A percentile compares a stretch with the other conserved stretches of the same genome.
These are phyloP conservation scores for Leersia perrieri DNA, from an alignment of 176 grass and related monocot genomes.

Conservation along the genomic window DNA sequence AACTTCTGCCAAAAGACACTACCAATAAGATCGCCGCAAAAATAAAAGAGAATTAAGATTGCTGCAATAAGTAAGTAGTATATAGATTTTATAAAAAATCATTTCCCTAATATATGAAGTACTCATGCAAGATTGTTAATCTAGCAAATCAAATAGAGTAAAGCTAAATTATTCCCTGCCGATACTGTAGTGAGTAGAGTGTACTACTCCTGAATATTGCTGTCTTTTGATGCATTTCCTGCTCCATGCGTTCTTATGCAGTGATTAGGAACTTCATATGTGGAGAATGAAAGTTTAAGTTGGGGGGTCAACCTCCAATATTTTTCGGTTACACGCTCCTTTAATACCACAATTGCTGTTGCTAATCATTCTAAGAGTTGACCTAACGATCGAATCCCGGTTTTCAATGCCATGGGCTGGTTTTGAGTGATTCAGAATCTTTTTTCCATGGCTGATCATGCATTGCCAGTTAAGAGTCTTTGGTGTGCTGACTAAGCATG, in stretches of 20 bases:
- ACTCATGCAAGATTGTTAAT: not conserved
- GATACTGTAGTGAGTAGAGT: not conserved
- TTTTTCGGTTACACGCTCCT: conserved; percentile 29
- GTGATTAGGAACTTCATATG: conserved; percentile 26
- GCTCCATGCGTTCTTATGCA: conserved; percentile 8
- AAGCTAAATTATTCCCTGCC: not conserved
- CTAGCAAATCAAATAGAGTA: not conserved
- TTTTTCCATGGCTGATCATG: conserved; percentile 40
- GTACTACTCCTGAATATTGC: not conserved
- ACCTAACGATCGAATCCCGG: conserved; percentile 28
- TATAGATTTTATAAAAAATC: not conserved
- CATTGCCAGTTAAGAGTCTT: conserved; percentile 47
- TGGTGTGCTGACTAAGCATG: conserved; percentile 50
- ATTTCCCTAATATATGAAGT: not conserved
- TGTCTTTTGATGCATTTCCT: conserved; percentile 1
- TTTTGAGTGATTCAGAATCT: conserved; percentile 54
- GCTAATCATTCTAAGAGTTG: conserved; percentile 50
- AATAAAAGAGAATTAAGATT: no score
- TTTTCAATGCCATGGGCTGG: conserved; percentile 47
- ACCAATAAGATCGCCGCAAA: no score
- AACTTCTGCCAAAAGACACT: no score
- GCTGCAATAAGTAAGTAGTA: not conserved
- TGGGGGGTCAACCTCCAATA: conserved; percentile 48
- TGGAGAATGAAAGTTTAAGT: conserved; percentile 31
- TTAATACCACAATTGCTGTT: conserved; percentile 28